Conservation (phyloP, 2,329 filamentous ascomycete species). For the Aspergillus amoenus region DNA sequence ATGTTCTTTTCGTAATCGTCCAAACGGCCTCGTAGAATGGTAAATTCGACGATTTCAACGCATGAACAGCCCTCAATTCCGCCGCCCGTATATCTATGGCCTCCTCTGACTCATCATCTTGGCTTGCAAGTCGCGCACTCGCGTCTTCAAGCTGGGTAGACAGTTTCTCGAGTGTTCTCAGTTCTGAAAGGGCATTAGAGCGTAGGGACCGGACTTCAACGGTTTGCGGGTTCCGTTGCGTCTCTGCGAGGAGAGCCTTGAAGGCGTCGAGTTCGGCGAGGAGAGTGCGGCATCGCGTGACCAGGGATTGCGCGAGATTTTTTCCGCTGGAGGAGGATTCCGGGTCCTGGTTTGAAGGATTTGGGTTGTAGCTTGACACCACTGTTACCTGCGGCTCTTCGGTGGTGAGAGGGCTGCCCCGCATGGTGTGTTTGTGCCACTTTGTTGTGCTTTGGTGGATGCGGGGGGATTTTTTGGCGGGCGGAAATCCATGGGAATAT, state of each 20-base stretch:
- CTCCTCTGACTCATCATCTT: not conserved
- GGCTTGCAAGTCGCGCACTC: conserved; percentile 4
- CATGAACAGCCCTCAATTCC: conserved; percentile 49
- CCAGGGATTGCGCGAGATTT: conserved; percentile 31
- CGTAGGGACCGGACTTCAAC: conserved; percentile 54
- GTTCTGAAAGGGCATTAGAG: conserved; percentile 48
- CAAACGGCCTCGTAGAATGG: conserved; percentile 65
- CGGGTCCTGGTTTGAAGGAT: not conserved
- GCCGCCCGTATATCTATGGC: conserved; percentile 13
- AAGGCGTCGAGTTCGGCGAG: conserved; percentile 49
- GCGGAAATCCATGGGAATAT: not conserved
- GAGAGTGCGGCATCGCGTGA: conserved; percentile 41
- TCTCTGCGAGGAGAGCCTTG: conserved; percentile 40
- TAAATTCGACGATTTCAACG: conserved; percentile 64
- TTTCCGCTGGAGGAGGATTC: not conserved
- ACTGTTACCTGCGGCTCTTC: not conserved
- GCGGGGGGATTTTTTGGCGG: not conserved
- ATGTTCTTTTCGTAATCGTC: conserved; percentile 57
- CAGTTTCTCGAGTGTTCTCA: conserved; percentile 49
- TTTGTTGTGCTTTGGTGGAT: not conserved
- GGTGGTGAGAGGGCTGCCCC: not conserved
- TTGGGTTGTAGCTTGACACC: not conserved
- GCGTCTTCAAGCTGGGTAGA: conserved; percentile 23
- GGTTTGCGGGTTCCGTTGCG: conserved; percentile 45
- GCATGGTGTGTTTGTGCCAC: not conserved